Percentiles rank a stretch among this genome's conserved stretches.
phyloP scores from a whole-genome alignment of 139 green algal species.

The Chlorella sorokiniana region DNA sequence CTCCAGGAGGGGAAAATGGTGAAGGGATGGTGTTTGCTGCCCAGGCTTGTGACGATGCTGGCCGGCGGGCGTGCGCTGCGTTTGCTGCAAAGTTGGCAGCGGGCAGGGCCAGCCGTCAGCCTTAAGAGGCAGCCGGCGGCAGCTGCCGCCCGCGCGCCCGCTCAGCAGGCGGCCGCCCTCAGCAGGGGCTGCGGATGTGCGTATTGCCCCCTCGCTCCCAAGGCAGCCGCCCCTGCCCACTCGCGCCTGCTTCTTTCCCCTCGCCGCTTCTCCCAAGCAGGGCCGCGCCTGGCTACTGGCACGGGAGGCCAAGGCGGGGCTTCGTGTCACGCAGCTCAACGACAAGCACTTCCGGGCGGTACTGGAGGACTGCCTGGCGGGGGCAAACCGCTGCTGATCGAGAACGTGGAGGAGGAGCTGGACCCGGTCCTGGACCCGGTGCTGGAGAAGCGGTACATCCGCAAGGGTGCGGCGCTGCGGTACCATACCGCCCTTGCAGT shows the following conservation, averaged over 20 bases:
- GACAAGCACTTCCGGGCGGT: slow-evolving; percentile 89
- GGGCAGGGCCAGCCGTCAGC: too few species aligned
- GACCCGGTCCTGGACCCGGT: slow-evolving; percentile 93
- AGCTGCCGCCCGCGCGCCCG: too few species aligned
- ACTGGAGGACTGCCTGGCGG: slow-evolving; percentile 90
- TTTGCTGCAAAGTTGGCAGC: too few species aligned
- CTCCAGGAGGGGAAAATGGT: too few species aligned
- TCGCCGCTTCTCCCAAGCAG: background rate
- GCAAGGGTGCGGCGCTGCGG: slow-evolving; percentile 54
- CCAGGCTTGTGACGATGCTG: background rate
- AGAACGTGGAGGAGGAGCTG: slow-evolving; percentile 95
- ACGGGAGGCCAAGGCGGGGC: slow-evolving; percentile 73
- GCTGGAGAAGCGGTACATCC: slow-evolving; percentile 80
- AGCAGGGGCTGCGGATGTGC: too few species aligned
- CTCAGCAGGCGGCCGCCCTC: too few species aligned
- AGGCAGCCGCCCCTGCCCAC: background rate
- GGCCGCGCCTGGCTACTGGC: slow-evolving; percentile 88
- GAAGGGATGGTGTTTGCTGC: too few species aligned
- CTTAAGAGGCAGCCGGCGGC: too few species aligned
- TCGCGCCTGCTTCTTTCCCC: background rate
- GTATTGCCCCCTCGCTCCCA: background rate
- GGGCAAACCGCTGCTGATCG: slow-evolving; percentile 82
- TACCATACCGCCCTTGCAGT: background rate
- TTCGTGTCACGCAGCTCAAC: slow-evolving; percentile 72
- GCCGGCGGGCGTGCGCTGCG: background rate